Conservation (phyloP, 306 rosid species). For the Alnus rubra region DNA sequence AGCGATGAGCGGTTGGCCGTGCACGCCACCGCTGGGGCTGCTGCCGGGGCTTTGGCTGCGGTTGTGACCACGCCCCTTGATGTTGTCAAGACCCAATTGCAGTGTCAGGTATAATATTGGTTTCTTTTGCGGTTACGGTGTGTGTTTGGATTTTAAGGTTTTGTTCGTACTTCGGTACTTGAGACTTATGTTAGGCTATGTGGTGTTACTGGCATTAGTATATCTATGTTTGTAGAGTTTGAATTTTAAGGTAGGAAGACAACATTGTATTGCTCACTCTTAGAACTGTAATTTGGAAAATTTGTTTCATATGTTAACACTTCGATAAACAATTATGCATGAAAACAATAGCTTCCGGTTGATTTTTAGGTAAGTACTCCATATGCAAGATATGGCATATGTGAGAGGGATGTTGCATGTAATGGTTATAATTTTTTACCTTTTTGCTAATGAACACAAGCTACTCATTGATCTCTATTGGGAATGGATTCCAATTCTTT, state of each 20-base stretch:
- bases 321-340: too few species aligned
- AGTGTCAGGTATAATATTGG: slow-evolving; percentile 60
- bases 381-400: too few species aligned
- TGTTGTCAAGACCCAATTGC: slow-evolving; percentile 81
- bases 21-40: slow-evolving; percentile 85
- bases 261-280: background rate
- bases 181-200: background rate
- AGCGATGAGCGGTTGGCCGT: slow-evolving; percentile 59
- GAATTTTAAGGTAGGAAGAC: background rate
- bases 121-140: background rate
- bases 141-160: slow-evolving; percentile 1
- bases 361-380: too few species aligned
- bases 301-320: too few species aligned
- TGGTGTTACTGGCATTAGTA: background rate
- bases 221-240: background rate
- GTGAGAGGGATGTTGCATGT: too few species aligned
- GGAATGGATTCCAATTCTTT: background rate
- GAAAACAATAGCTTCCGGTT: too few species aligned
- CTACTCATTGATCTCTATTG: background rate
- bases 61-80: slow-evolving; percentile 70
- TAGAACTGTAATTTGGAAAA: background rate
- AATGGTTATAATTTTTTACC: background rate
- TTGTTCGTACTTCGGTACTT: background rate
- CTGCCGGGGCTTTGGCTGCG: slow-evolving; percentile 76
- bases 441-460: background rate